Base-by-base conservation (phyloP, 768 basidiomycete species). In the Cyathus striatus region DNA sequence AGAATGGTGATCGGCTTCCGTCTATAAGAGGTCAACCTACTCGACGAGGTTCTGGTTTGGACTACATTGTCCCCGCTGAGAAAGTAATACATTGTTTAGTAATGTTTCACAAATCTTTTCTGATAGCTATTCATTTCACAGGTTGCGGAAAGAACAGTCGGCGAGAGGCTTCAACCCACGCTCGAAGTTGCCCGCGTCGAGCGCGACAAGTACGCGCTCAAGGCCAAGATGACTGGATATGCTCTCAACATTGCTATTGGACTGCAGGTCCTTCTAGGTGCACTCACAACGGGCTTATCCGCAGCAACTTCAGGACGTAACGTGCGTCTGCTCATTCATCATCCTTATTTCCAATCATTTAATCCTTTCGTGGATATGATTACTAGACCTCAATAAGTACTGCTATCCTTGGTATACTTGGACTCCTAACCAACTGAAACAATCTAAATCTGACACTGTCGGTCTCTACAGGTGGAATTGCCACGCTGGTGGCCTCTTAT, bases 401-500 rank as follows among this genome's bases (percentile, higher is more conserved):
- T 7, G 55, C 65, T 22, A 51, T 70, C 23, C 57, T 70, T 25
- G 70, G 68, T 70, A 51, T 25, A 56, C 49, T 14, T n/a, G n/a
- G n/a, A n/a, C n/a, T n/a, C n/a, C n/a, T n/a, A n/a, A n/a, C n/a
- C n/a, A n/a, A n/a, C n/a, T n/a, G n/a, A n/a, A n/a, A n/a, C n/a
- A n/a, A n/a, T n/a, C n/a, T 33, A 30, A 34, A 40, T 22, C 25
- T 26, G 23, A 26, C 25, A 5, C 13, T 41, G n/a, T 10, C n/a
- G 23, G n/a, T 24, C 16, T 13, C 12, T n/a, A 14, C 21, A 79
- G 82, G 86, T 23, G 85, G 79, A 14, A 41, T 83, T 6, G 59
- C 84, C 4, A 88, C 85, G 0, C 18, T 87, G 14, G 72, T 81
- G 12, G 84, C 86, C 16, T 82, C 84, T 2, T 88, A 83, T 58